A percentile compares a stretch with the other conserved stretches of the same genome.
Conservation (phyloP, 1,284 basidiomycete genomes). For the Moesziomyces globuligerus region DNA sequence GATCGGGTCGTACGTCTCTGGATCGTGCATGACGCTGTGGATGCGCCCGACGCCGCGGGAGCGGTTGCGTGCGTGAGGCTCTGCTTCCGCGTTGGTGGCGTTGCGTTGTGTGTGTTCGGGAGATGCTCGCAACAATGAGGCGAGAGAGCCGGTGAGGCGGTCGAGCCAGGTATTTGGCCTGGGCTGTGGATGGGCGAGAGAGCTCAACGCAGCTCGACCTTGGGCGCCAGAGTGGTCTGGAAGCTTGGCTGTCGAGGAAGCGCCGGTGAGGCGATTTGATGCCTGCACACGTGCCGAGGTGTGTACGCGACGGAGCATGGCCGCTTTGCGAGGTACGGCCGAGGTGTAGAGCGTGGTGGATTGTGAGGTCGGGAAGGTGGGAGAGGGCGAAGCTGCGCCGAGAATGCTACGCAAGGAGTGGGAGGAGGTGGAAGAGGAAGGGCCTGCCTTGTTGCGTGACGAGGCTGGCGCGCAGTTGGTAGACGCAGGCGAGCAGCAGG, state of each 20-base stretch:
- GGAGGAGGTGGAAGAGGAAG: not conserved
- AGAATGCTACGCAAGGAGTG: conserved; percentile 9
- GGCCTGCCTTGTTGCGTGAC: not conserved
- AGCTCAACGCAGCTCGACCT: conserved; percentile 22
- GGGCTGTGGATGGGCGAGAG: conserved; percentile 27
- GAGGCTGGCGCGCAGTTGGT: conserved; percentile 3
- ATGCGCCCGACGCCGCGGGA: conserved; percentile 36
- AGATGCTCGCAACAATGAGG: conserved; percentile 28
- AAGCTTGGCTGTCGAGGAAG: not conserved
- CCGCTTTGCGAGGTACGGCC: conserved; percentile 17
- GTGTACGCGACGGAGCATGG: conserved; percentile 26
- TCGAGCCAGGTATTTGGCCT: conserved; percentile 35
- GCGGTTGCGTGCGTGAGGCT: conserved; percentile 7
- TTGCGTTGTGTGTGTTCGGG: conserved; percentile 22
- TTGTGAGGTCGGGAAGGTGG: not conserved
- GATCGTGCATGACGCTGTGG: conserved; percentile 53
- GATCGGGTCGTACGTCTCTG: conserved; percentile 70
- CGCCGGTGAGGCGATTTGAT: conserved; percentile 5
- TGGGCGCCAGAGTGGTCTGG: conserved; percentile 1
- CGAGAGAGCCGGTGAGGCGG: conserved; percentile 23
- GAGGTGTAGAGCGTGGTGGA: not conserved
- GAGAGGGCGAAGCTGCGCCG: not conserved
- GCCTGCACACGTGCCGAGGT: conserved; percentile 21
- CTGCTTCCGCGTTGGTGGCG: conserved; percentile 6
- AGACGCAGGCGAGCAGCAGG: conserved; percentile 19